phyloP scores from a whole-genome alignment of 257 asterid genomes.

The Scutellaria baicalensis region DNA sequence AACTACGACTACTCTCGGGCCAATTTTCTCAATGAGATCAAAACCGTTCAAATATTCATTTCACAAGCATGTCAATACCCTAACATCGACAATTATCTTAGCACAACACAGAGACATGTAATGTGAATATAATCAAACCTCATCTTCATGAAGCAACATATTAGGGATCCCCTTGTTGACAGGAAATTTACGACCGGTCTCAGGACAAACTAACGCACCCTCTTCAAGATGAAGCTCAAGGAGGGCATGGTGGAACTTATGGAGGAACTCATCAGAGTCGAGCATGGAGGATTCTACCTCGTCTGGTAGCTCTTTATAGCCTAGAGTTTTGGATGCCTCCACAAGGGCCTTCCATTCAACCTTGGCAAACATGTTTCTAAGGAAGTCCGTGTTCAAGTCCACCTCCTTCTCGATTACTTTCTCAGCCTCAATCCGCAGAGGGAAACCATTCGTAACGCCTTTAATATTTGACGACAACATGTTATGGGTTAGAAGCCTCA shows the following conservation, averaged over 20 bases:
- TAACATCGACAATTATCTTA: conserved; percentile 9
- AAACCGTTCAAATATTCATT: not conserved
- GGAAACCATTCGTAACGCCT: conserved; percentile 73
- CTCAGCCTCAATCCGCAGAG: conserved; percentile 56
- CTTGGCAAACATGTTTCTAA: conserved; percentile 68
- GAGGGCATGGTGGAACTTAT: conserved; percentile 78
- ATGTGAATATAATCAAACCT: conserved; percentile 38
- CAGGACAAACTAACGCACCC: conserved; percentile 81
- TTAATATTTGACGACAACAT: conserved; percentile 87
- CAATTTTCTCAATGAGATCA: not conserved
- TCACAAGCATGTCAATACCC: conserved; percentile 4
- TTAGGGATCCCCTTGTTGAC: conserved; percentile 87
- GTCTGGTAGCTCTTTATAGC: conserved; percentile 68
- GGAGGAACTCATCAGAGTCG: conserved; percentile 72
- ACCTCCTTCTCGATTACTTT: conserved; percentile 56
- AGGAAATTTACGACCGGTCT: conserved; percentile 79
- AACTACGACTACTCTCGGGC: not conserved
- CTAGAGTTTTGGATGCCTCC: conserved; percentile 68
- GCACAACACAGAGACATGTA: not conserved
- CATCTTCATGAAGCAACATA: conserved; percentile 93
- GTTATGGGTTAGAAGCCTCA: conserved; percentile 89
- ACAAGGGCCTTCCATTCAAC: conserved; percentile 70
- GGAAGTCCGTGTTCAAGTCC: conserved; percentile 62
- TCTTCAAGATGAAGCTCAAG: conserved; percentile 92
- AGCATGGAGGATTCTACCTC: conserved; percentile 62